Evolutionary conservation across 176 grass and related monocot species (phyloP).

Genomic region (Microstegium vimineum): DNA sequence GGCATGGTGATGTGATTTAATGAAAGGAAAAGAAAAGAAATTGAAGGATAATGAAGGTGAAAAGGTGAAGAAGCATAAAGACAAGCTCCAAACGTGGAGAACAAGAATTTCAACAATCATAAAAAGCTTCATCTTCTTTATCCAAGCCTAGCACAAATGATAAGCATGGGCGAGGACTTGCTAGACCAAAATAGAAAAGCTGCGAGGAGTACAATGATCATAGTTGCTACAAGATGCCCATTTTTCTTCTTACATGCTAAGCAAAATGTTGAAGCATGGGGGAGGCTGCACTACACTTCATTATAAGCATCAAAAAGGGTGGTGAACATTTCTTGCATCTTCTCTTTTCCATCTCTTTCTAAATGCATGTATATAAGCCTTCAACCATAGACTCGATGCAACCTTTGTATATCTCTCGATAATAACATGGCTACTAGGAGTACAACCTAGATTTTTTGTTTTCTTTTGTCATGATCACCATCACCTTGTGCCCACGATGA

Average conservation of each 20-base stretch:
- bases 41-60: neutral
- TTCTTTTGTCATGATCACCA: no score
- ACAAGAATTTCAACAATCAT: neutral
- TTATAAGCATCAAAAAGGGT: neutral
- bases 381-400: neutral
- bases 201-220: neutral
- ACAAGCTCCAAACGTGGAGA: neutral
- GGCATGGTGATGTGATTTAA: no score
- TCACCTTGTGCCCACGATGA: no score
- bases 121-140: neutral
- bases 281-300: neutral
- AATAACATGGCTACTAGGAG: no score
- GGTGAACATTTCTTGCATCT: neutral
- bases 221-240: neutral
- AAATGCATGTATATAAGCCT: neutral
- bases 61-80: neutral
- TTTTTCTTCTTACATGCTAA: neutral
- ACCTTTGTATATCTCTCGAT: no score
- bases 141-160: neutral
- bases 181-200: no score
- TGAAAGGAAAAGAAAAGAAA: no score
- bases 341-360: neutral
- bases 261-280: neutral
- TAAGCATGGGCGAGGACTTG: neutral
- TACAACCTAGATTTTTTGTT: no score